Evolutionary conservation across 1,284 basidiomycete species (phyloP).

Genomic region (Trichosporon sp.): DNA sequence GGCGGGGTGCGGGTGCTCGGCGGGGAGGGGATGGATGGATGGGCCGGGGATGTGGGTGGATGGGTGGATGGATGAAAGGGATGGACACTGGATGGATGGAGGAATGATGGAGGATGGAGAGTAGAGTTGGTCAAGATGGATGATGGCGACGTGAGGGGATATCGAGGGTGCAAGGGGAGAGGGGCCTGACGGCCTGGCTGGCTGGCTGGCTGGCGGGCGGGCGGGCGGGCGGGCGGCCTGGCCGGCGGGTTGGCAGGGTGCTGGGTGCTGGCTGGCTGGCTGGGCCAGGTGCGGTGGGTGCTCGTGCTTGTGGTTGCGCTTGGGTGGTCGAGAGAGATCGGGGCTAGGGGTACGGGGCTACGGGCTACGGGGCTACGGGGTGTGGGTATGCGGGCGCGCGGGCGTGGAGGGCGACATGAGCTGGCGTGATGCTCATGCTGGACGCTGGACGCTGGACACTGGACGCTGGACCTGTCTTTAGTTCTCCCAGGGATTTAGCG

Average conservation of each 20-base stretch:
- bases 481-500: background rate
- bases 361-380: background rate
- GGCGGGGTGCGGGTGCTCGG: background rate
- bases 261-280: background rate
- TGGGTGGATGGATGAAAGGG: slow-evolving; percentile 15
- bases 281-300: background rate
- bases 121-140: background rate
- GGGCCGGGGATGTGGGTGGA: slow-evolving; percentile 1
- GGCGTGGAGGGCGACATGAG: background rate
- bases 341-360: background rate
- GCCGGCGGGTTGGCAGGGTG: background rate
- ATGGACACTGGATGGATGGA: slow-evolving; percentile 7
- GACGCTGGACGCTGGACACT: background rate
- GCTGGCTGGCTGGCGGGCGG: background rate
- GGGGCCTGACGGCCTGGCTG: background rate
- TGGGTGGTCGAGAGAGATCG: background rate
- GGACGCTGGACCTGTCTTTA: background rate
- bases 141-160: background rate
- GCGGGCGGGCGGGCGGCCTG: background rate
- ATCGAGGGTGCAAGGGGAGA: background rate
- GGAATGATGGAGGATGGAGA: background rate
- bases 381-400: background rate
- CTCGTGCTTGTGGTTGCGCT: background rate
- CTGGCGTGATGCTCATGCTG: background rate
- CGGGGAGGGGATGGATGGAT: slow-evolving; percentile 3